Evolutionary conservation across 2,329 filamentous ascomycete species (phyloP).

Genomic region (Aphanocladium album): DNA sequence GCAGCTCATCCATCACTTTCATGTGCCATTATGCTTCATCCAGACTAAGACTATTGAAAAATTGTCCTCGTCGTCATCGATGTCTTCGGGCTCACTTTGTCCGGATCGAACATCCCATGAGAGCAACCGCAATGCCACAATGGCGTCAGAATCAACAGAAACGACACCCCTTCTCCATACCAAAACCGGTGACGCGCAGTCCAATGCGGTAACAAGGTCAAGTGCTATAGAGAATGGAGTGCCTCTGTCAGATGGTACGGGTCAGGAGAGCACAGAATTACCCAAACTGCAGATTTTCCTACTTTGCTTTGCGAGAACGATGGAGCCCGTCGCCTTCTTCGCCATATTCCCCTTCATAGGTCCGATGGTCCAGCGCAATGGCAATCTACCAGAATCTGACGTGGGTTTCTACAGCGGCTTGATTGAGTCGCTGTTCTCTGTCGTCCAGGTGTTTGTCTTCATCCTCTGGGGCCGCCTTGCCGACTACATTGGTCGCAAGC

Average conservation of each 20-base stretch:
- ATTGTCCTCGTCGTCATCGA: no score
- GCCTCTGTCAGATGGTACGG: background rate
- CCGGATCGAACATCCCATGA: no score
- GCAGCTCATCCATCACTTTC: no score
- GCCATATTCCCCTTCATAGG: slow-evolving; percentile 77
- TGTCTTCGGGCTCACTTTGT: no score
- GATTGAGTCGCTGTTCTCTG: slow-evolving; percentile 68
- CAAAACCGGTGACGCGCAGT: background rate
- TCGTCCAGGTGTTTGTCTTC: slow-evolving; percentile 72
- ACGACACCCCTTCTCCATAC: background rate
- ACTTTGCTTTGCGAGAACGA: slow-evolving; percentile 66
- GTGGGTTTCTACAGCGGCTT: slow-evolving; percentile 76
- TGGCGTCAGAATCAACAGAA: background rate
- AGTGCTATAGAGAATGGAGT: background rate
- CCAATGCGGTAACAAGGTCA: background rate
- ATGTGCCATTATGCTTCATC: no score
- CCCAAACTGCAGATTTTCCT: slow-evolving; percentile 59
- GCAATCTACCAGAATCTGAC: slow-evolving; percentile 54
- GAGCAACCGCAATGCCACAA: background rate
- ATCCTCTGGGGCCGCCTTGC: slow-evolving; percentile 60
- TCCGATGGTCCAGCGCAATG: slow-evolving; percentile 67
- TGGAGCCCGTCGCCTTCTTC: slow-evolving; percentile 78
- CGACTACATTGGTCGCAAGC: slow-evolving; percentile 67
- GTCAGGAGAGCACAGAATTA: slow-evolving; percentile 39
- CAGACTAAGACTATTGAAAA: no score